phyloP scores from a whole-genome alignment of 768 basidiomycete genomes.

The Thelephora aurantiotincta region DNA sequence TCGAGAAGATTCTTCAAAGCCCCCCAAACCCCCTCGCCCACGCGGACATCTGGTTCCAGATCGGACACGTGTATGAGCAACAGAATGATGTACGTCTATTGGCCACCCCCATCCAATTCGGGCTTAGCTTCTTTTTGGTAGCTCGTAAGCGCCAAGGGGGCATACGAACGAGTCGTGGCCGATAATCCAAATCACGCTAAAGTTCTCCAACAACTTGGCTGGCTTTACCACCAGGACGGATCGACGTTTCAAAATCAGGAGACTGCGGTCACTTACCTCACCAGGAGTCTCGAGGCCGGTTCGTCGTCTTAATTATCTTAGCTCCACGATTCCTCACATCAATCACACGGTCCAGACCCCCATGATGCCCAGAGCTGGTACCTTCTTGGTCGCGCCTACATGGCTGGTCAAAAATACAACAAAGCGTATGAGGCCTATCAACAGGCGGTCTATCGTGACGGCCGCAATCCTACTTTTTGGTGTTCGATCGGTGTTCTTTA shows the following conservation, averaged over 20 bases:
- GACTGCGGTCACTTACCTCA: conserved; percentile 83
- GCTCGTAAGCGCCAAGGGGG: conserved; percentile 85
- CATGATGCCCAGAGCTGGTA: conserved; percentile 98
- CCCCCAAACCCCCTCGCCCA: conserved; percentile 93
- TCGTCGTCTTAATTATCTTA: conserved; percentile 15
- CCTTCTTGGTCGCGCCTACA: conserved; percentile 93
- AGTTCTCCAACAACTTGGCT: conserved; percentile 94
- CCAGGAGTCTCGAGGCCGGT: conserved; percentile 93
- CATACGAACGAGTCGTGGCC: conserved; percentile 87
- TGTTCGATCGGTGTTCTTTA: conserved; percentile 98
- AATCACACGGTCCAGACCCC: conserved; percentile 42
- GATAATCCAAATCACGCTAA: conserved; percentile 94
- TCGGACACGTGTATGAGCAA: conserved; percentile 96
- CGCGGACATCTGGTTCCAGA: conserved; percentile 99
- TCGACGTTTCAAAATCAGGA: conserved; percentile 95
- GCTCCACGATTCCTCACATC: conserved; percentile 2
- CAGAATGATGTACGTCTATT: conserved; percentile 71
- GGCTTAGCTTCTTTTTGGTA: conserved; percentile 19
- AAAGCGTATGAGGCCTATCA: conserved; percentile 99
- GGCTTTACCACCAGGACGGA: conserved; percentile 93
- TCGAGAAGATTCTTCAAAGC: conserved; percentile 91
- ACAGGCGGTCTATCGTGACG: conserved; percentile 97
- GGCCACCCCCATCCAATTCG: not conserved
- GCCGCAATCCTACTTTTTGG: conserved; percentile 98
- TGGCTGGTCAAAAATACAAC: conserved; percentile 98